Conservation (phyloP, 805 yeast species). For the Lipomyces sp. region DNA sequence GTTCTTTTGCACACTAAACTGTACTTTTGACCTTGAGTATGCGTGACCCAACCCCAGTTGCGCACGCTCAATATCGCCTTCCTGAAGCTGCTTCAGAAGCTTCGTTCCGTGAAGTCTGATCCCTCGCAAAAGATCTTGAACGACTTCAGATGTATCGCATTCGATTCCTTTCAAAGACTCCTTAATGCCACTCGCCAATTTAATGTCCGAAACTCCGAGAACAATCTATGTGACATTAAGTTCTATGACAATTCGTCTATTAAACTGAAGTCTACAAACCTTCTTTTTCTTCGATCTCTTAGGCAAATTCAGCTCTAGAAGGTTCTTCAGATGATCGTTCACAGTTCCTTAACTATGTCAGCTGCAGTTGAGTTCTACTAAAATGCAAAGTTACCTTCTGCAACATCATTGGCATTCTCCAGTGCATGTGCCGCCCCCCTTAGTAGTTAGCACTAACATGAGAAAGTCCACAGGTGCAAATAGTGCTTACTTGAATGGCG, state of each 20-base stretch:
- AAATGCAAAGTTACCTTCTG: constrained; percentile 67
- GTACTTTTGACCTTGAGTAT: constrained; percentile 97
- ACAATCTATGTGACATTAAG: constrained; percentile 45
- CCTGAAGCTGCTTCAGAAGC: constrained; percentile 86
- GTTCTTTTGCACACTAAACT: constrained; percentile 97
- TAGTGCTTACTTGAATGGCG: constrained; percentile 73
- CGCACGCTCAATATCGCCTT: constrained; percentile 96
- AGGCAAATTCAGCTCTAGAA: constrained; percentile 90
- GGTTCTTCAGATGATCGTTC: constrained; percentile 85
- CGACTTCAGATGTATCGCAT: constrained; percentile 87
- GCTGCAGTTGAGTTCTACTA: background rate
- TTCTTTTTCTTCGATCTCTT: constrained; percentile 69
- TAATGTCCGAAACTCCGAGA: constrained; percentile 91
- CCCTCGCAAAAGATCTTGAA: constrained; percentile 94
- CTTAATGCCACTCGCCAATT: constrained; percentile 95
- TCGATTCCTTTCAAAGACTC: constrained; percentile 87
- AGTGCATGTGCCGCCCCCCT: constrained; percentile 97
- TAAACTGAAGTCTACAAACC: constrained; percentile 26
- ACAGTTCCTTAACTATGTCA: constrained; percentile 54
- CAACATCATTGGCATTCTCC: constrained; percentile 96
- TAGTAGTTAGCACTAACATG: background rate
- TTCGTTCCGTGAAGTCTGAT: constrained; percentile 88
- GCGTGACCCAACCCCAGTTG: constrained; percentile 99
- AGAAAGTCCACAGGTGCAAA: background rate
- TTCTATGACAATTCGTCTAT: background rate